Base-by-base conservation (phyloP, 441 rosid genomes). In the Raphanus hybrid region DNA sequence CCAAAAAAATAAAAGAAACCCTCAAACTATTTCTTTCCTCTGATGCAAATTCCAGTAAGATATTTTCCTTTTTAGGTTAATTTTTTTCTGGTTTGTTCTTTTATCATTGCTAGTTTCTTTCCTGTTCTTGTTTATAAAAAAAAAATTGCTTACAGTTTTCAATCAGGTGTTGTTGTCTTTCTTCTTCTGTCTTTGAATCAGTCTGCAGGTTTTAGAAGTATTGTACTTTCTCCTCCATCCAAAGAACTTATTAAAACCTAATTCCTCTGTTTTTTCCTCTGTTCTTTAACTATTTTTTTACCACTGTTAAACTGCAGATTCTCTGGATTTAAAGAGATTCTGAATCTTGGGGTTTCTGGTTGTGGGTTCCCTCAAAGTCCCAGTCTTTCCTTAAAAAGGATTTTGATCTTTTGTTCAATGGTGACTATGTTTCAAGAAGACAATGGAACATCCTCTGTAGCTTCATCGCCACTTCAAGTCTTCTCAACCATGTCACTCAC, bases 381-480 rank as follows among this genome's bases (percentile, higher is more conserved):
- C 1, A 5, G 1, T 55, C 6, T 75, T 27, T 54, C 18, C 37
- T 20, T 5, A 4, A 39, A 52, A 70, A 76, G 59, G 80, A 63
- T 18, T 18, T 23, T 52, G 12, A 77, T 20, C 64, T 64, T 52
- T 71, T 29, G 20, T 18, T 18, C 20, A 3, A 50, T 55, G 69
- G 79, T 78, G 57, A 75, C 79, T 73, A 91, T 94, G 98, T 81
- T 82, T 84, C 92, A 91, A 82, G 97, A 90, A 69, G 97, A 94
- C 75, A 74, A 79, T 71, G 97, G 88, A 64, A 89, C 97, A 52
- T 94, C 98, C 14, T 87, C 97, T 41, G 91, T 85, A 74, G 89
- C 94, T 67, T 92, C 98, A 73, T 85, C 98, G 23, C 95, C 94
- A 14, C 91, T 90, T 34, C 92, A 92, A 70, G 84, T 86, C 74